Percentiles rank a stretch among this genome's conserved stretches.
phyloP scores from a whole-genome alignment of 2,329 filamentous ascomycete species.

The Neopestalotiopsis rosae region DNA sequence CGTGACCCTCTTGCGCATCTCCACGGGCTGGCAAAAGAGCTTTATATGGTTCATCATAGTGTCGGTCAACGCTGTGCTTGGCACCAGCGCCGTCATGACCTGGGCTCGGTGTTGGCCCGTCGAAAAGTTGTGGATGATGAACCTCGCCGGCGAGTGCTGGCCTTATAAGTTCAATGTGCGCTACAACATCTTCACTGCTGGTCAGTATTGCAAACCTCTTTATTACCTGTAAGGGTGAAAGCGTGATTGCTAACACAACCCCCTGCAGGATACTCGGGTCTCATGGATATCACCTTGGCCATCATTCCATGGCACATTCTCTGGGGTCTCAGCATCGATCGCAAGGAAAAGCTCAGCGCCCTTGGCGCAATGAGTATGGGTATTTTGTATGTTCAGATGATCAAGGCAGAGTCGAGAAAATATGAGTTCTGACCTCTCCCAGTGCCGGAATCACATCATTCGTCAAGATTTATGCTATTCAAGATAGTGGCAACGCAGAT shows the following conservation, averaged over 20 bases:
- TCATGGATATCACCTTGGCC: slow-evolving; percentile 46
- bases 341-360: slow-evolving; percentile 46
- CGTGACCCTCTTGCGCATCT: slow-evolving; percentile 40
- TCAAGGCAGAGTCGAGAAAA: background rate
- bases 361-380: slow-evolving; percentile 49
- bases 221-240: slow-evolving; percentile 11
- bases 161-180: slow-evolving; percentile 31
- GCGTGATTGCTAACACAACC: background rate
- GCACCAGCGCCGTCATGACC: slow-evolving; percentile 32
- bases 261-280: slow-evolving; percentile 35
- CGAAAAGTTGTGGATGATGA: slow-evolving; percentile 34
- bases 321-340: slow-evolving; percentile 44
- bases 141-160: slow-evolving; percentile 36
- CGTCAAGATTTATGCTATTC: slow-evolving; percentile 34
- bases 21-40: slow-evolving; percentile 31
- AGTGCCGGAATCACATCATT: slow-evolving; percentile 39
- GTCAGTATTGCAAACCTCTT: slow-evolving; percentile 24
- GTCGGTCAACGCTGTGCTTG: slow-evolving; percentile 37
- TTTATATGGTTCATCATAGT: slow-evolving; percentile 39
- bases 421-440: slow-evolving; percentile 4
- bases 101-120: slow-evolving; percentile 38
- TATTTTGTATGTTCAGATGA: slow-evolving; percentile 38
- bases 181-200: slow-evolving; percentile 38
- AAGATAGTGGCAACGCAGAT: slow-evolving; percentile 18
- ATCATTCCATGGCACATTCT: slow-evolving; percentile 47